Evolutionary conservation across 2,329 filamentous ascomycete species (phyloP), one percentile per base, ranked within the genome.

Genomic region (Fusarium sp.): DNA sequence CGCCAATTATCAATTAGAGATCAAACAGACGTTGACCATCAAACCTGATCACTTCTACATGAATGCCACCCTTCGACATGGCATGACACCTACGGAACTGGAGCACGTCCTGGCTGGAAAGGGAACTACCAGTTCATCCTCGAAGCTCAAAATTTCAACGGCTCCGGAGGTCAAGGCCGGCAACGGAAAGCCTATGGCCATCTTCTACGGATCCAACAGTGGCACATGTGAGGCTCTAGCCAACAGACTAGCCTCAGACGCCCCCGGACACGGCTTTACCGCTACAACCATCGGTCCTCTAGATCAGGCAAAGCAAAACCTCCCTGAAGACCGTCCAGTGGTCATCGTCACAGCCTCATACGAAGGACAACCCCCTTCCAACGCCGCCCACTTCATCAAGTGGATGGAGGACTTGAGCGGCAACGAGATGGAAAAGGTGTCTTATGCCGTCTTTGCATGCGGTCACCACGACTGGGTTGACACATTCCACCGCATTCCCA

Each of bases 141-240:
- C 62, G 6, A 47, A 67, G 11, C 39, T 15, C 24, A 74, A 63
- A 39, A 14, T 54, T 15, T 43, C 42, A 4, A 22, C 47, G 10
- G 17, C 65, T 1, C 28, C 69, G 5, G 70, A n/a, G 4, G 7
- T 31, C 9, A 40, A 57, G 26, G 40, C 14, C 4, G 22, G 34
- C 34, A 45, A 53, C 14, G 79, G 78, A 22, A 82, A 81, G 60
- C 84, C 83, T 0, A 77, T 94, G 67, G 86, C 86, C n/a, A 85
- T 94, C 21, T 86, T 90, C 43, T 94, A 92, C 73, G 92, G 92
- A 4, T 92, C 89, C 19, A 93, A 93, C 74, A 89, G 88, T 3
- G 92, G 92, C 1, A 94, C 92, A 2, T 94, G 92, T 75, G 90
- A 94, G 76, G 84, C 88, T 2, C 83, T 94, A 89, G 91, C 1